Percentiles rank a stretch among this genome's conserved stretches.
Conservation (phyloP, 2,329 filamentous ascomycete genomes). For the Huntiella omanensis region DNA sequence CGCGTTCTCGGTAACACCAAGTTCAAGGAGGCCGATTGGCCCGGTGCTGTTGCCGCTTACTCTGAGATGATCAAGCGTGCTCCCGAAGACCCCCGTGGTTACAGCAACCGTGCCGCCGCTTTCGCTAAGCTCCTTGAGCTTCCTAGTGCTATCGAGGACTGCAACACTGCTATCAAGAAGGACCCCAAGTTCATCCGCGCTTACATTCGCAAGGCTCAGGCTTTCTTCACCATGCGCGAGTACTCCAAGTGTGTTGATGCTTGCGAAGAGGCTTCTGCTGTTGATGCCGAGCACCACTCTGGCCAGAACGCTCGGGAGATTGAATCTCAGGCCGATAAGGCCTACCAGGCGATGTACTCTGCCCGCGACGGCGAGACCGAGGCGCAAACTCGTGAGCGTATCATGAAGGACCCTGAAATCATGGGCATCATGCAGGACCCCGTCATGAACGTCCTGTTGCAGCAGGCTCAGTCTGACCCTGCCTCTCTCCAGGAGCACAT, state of each 20-base stretch:
- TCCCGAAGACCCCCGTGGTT: slow-evolving; percentile 80
- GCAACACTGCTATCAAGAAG: slow-evolving; percentile 74
- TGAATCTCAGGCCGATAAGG: slow-evolving; percentile 85
- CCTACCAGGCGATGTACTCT: slow-evolving; percentile 72
- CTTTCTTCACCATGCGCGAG: slow-evolving; percentile 92
- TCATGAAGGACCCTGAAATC: slow-evolving; percentile 87
- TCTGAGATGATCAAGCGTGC: slow-evolving; percentile 92
- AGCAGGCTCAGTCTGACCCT: slow-evolving; percentile 88
- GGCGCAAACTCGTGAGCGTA: slow-evolving; percentile 80
- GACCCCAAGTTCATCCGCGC: slow-evolving; percentile 87
- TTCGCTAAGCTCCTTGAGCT: slow-evolving; percentile 95
- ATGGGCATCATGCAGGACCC: slow-evolving; percentile 85
- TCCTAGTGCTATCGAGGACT: slow-evolving; percentile 83
- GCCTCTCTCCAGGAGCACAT: slow-evolving; percentile 91
- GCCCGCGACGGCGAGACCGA: slow-evolving; percentile 88
- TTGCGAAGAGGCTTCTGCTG: slow-evolving; percentile 58
- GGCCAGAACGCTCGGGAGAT: slow-evolving; percentile 81
- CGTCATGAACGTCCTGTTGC: slow-evolving; percentile 92
- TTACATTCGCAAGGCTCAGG: slow-evolving; percentile 91
- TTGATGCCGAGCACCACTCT: slow-evolving; percentile 49
- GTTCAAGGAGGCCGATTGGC: slow-evolving; percentile 95
- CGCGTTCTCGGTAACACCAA: slow-evolving; percentile 88
- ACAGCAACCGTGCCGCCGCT: slow-evolving; percentile 91
- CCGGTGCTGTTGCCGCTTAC: slow-evolving; percentile 84
- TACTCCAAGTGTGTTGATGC: slow-evolving; percentile 89